Base-by-base conservation (phyloP, 768 basidiomycete species). In the Tulasnella sp. region DNA sequence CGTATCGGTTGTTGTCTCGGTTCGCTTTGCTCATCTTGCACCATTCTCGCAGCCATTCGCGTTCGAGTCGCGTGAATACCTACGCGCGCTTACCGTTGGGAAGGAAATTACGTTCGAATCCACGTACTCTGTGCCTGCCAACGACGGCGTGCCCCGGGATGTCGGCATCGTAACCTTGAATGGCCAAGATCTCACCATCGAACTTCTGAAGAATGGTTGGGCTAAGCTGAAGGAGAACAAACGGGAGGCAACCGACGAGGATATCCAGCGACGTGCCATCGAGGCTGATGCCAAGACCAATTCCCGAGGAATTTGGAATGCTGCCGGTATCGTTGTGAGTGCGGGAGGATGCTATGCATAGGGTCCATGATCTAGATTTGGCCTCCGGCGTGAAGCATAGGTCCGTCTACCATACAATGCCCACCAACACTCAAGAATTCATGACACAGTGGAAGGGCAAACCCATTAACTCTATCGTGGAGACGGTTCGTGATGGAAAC, bases 401-500 rank as follows among this genome's bases (percentile, higher is more conserved):
- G 75, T 83, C 84, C 17, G 91, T 97, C 2, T 87, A 92, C 80
- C 89, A 96, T 83, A 88, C 89, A 40, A 97, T 97, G 96, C 97
- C 97, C 3, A 82, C 86, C 31, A 95, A 98, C 81, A 91, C 96
- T 2, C 91, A 92, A 80, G 91, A 89, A 5, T 98, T 98, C 83
- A 88, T 99, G 12, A 86, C 88, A 17, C 91, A 97, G 82, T 92
- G 94, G 90, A 97, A 96, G 82, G 94, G 92, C n/a, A 92, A 93
- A 82, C 84, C 89, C 5, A 85, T 99, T 75, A 95, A 97, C 81
- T 95, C 94, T 93, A 88, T 98, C 77, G 93, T 99, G 77, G 97
- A 99, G 83, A 91, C 93, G 81, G 95, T 98, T 72, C 89, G 93
- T 71, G 96, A 99, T 81, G 97, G 96, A 70, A 91, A 93, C 29